A percentile compares a stretch with the other conserved stretches of the same genome.
phyloP scores from a whole-genome alignment of 2,329 filamentous ascomycete genomes.

The Cadophora gregata region DNA sequence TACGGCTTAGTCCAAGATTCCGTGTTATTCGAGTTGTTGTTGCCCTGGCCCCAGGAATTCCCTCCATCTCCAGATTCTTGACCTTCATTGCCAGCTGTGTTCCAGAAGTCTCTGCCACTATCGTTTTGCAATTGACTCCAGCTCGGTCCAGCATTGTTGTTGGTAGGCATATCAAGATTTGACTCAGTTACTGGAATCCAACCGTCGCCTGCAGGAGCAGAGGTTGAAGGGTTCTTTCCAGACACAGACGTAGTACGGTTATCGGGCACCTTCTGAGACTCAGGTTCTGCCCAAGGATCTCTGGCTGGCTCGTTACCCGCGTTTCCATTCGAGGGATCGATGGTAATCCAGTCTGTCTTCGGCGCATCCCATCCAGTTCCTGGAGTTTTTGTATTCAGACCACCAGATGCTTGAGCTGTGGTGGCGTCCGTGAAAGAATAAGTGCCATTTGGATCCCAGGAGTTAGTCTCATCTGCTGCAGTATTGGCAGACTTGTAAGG shows the following conservation, averaged over 20 bases:
- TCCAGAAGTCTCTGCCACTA: not conserved
- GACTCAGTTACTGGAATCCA: not conserved
- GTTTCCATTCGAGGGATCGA: not conserved
- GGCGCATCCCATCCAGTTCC: constrained; percentile 9
- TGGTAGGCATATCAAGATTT: not conserved
- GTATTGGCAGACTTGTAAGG: not conserved
- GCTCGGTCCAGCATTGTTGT: not conserved
- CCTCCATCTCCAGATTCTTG: not conserved
- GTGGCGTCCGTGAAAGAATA: not conserved
- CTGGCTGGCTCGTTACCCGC: not conserved
- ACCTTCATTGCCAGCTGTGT: not conserved
- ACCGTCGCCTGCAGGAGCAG: not conserved
- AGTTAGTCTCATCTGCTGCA: not conserved
- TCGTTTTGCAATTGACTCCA: not conserved
- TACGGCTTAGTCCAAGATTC: not conserved
- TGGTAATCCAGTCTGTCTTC: not conserved
- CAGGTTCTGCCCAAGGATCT: constrained; percentile 1
- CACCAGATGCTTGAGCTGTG: constrained; percentile 2
- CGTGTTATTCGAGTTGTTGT: not conserved
- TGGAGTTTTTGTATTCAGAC: not conserved
- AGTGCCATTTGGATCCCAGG: not conserved
- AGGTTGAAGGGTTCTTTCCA: not conserved
- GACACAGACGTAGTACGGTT: not conserved
- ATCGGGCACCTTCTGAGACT: not conserved
- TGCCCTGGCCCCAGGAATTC: not conserved